Conservation (phyloP, 139 green algal genomes). For the Closterium sp. region DNA sequence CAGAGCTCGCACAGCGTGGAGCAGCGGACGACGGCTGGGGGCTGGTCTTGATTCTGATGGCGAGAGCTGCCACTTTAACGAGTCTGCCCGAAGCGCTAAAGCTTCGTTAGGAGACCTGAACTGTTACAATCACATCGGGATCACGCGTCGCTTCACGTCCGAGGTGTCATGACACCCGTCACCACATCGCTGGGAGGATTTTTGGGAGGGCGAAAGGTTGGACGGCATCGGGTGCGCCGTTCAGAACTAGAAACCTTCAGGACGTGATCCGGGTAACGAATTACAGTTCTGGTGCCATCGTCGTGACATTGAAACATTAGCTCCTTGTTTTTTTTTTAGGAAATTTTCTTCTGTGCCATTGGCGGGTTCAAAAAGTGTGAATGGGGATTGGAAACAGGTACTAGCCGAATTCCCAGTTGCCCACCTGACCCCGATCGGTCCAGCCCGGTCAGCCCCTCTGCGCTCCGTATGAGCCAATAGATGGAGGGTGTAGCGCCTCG, state of each 20-base stretch:
- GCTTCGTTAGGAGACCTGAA: background rate
- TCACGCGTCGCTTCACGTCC: background rate
- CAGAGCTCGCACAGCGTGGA: too few relatives aligned
- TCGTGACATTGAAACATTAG: too few relatives aligned
- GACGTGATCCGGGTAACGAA: background rate
- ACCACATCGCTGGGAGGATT: background rate
- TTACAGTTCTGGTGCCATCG: background rate
- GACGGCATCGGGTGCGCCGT: background rate
- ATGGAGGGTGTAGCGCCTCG: background rate
- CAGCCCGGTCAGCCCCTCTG: background rate
- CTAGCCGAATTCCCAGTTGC: background rate
- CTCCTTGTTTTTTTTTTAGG: too few relatives aligned
- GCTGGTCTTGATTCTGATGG: background rate
- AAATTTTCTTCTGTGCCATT: too few relatives aligned
- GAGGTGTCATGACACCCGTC: background rate
- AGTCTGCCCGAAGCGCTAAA: background rate
- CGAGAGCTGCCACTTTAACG: background rate
- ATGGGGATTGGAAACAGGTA: background rate
- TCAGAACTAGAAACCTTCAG: background rate
- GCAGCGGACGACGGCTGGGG: too few relatives aligned
- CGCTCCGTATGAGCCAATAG: background rate
- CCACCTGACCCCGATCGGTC: background rate
- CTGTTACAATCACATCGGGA: background rate
- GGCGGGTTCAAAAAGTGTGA: too few relatives aligned
- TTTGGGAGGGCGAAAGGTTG: background rate